Evolutionary conservation across 225 moss, liverwort and hornwort genomes (phyloP).

Genomic region (Pseudoscleropodium purum): DNA sequence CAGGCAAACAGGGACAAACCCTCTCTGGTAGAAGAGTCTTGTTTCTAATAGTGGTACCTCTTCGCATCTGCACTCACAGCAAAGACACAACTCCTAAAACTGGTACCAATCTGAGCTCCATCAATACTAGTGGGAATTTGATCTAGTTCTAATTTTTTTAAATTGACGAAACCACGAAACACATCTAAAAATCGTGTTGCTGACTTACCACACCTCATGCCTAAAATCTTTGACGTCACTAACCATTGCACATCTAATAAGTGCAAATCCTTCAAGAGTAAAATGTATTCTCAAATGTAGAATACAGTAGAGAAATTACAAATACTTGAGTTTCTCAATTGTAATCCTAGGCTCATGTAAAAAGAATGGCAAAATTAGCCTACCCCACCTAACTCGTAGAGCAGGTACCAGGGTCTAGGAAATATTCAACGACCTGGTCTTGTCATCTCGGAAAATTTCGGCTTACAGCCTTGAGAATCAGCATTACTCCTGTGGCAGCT

Average conservation of each 20-base stretch:
- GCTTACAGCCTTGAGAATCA: constrained; percentile 23
- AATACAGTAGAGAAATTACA: constrained; percentile 7
- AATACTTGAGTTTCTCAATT: background rate
- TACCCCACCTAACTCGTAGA: background rate
- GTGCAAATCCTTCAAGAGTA: background rate
- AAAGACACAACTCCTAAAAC: background rate
- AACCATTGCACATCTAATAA: background rate
- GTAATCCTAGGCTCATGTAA: constrained; percentile 1
- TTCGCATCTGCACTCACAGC: background rate
- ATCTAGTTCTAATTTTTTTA: background rate
- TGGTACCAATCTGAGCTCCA: background rate
- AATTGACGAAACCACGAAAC: background rate
- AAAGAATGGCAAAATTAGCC: constrained; percentile 9
- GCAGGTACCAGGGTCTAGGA: background rate
- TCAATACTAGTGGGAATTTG: background rate
- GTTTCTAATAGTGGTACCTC: too few relatives aligned
- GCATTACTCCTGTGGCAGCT: constrained; percentile 34
- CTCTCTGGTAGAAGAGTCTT: background rate
- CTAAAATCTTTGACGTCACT: background rate
- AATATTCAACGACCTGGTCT: background rate
- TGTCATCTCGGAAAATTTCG: background rate
- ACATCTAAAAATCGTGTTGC: background rate
- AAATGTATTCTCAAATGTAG: background rate
- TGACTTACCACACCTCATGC: background rate
- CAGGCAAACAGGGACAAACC: too few relatives aligned